phyloP scores from a whole-genome alignment of 257 asterid genomes.

The Penstemon barbatus region DNA sequence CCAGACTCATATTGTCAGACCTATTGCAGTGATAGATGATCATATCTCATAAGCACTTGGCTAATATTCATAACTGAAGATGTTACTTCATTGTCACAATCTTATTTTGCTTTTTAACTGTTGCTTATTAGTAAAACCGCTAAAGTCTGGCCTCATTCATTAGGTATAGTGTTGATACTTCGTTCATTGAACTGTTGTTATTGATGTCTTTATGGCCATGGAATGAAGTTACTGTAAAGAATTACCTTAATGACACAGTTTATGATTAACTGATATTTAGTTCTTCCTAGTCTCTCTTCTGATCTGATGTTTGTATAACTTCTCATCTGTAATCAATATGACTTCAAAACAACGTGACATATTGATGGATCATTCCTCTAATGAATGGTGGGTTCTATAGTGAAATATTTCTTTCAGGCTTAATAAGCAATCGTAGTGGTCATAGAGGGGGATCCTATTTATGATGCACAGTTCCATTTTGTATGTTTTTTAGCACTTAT shows the following conservation, averaged over 20 bases:
- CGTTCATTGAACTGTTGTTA: neutral
- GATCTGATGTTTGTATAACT: neutral
- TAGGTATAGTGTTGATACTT: neutral
- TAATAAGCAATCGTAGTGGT: neutral
- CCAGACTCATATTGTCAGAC: neutral
- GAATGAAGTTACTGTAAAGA: neutral
- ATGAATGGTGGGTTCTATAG: neutral
- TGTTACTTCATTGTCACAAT: neutral
- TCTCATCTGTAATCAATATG: neutral
- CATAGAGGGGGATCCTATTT: neutral
- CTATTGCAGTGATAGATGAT: neutral
- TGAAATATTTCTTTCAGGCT: neutral
- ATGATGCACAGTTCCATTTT: neutral
- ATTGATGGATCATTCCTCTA: neutral
- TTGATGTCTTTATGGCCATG: conserved; percentile 1
- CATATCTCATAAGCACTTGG: neutral
- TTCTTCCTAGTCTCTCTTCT: conserved; percentile 4
- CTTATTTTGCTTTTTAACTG: neutral
- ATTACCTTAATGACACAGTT: neutral
- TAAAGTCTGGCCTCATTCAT: neutral
- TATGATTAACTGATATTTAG: neutral
- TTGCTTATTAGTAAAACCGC: conserved; percentile 8
- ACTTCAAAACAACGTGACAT: neutral
- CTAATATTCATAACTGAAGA: neutral
- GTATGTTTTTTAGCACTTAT: neutral